Conservation (phyloP, 176 grass and related monocot genomes). For the barley (Hordeum vulgare) region MorexV3_pseudomolecules_assembly NC_058524.1:275530928-275531427, state of each 20-base stretch:
- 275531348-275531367: not conserved
- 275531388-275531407: too few relatives aligned
- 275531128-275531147: constrained; percentile 26
- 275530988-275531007: constrained; percentile 81
- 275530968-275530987: constrained; percentile 67
- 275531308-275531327: not conserved
- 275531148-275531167: not conserved
- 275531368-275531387: not conserved
- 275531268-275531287: constrained; percentile 9
- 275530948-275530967: constrained; percentile 68
- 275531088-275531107: constrained; percentile 60
- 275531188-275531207: constrained; percentile 11
- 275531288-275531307: not conserved
- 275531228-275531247: not conserved
- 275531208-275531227: not conserved
- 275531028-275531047: constrained; percentile 61
- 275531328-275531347: not conserved
- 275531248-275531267: not conserved
- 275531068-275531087: constrained; percentile 66
- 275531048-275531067: constrained; percentile 45
- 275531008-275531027: constrained; percentile 77
- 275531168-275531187: not conserved
- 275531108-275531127: constrained; percentile 79
- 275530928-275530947: constrained; percentile 40
- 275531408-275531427: too few relatives aligned